phyloP scores from a whole-genome alignment of 805 yeast genomes.

The Saccharomycopsis olivae region DNA sequence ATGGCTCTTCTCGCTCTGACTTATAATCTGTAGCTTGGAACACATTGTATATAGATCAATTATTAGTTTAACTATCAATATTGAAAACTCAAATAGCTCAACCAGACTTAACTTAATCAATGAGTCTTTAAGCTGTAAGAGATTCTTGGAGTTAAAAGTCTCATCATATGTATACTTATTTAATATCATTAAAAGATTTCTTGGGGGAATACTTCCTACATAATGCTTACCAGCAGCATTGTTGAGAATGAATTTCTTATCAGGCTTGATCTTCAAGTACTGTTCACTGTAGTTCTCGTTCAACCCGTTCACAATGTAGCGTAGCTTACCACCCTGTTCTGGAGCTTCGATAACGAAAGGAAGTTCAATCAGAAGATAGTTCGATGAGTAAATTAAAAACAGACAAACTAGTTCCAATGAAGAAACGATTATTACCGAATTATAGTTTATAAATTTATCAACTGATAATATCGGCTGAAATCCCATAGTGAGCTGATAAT shows the following conservation, averaged over 20 bases:
- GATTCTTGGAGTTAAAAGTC: constrained; percentile 14
- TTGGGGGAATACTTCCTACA: too few relatives aligned
- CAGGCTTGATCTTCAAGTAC: constrained; percentile 7
- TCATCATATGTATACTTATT: constrained; percentile 15
- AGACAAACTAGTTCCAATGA: constrained; percentile 15
- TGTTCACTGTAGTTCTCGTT: constrained; percentile 10
- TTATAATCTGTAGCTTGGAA: constrained; percentile 2
- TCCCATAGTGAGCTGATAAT: constrained; percentile 6
- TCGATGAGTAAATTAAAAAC: constrained; percentile 10
- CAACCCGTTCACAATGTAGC: constrained; percentile 10
- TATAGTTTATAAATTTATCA: constrained; percentile 6
- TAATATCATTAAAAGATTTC: too few relatives aligned
- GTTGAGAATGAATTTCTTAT: too few relatives aligned
- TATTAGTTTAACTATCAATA: constrained; percentile 9
- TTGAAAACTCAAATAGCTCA: constrained; percentile 14
- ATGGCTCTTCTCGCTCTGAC: background rate
- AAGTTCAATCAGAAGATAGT: constrained; percentile 11
- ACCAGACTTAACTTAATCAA: constrained; percentile 5
- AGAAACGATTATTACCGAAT: constrained; percentile 1
- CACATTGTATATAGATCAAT: constrained; percentile 9
- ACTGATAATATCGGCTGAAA: constrained; percentile 15
- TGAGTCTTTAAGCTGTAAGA: constrained; percentile 2
- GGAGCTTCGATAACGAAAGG: constrained; percentile 15
- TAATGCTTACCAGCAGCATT: too few relatives aligned
- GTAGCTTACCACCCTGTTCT: background rate